Evolutionary conservation across 352 stramenopile genomes (phyloP), one percentile per base, ranked within the genome.

Genomic region (Globisporangium takayamanum): DNA sequence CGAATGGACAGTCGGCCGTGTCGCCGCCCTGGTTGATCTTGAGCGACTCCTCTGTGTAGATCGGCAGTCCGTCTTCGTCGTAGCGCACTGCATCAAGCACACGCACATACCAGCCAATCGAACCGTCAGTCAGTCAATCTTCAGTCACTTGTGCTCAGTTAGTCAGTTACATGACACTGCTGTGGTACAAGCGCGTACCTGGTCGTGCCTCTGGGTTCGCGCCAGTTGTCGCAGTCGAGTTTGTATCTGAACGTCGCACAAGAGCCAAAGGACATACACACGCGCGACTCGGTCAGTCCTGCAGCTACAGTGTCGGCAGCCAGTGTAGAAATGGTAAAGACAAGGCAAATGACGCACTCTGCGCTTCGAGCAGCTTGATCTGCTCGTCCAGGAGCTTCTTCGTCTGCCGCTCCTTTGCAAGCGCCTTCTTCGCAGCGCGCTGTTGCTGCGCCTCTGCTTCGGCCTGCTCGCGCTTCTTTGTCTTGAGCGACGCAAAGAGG

Each of bases 1-100:
- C 87, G 55, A 96, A 96, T 0, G 87, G 87, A 47, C 87, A 96
- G 62, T 96, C 86, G 6, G 74, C 79, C 14, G 87, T 93, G 65
- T 87, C 75, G 26, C 86, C 87, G 30, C 87, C 87, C 61, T 92
- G 78, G 62, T 77, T 77, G 42, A 96, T 94, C 55, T 89, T 75
- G 61, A 96, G 70, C 44, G 81, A 75, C 20, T 84, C 76, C 57
- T 95, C 87, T 8, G 77, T 78, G 72, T 96, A 96, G 74, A 96
- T 94, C 26, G 84, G 82, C 33, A 96, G 59, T 2, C 87, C 87
- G 33, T 95, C 82, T 46, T 92, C 76, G 36, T 95, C 86, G 46
- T 94, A 93, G 30, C 86, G 84, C 55, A 94, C 84, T 93, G 52
- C 8, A 48, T 54, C 16, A 59, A 0, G 26, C 8, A 46, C 47